A percentile compares a stretch with the other conserved stretches of the same genome.
Evolutionary conservation across 73 alveolate genomes (phyloP).

Genomic region (Paramecium bursaria): DNA sequence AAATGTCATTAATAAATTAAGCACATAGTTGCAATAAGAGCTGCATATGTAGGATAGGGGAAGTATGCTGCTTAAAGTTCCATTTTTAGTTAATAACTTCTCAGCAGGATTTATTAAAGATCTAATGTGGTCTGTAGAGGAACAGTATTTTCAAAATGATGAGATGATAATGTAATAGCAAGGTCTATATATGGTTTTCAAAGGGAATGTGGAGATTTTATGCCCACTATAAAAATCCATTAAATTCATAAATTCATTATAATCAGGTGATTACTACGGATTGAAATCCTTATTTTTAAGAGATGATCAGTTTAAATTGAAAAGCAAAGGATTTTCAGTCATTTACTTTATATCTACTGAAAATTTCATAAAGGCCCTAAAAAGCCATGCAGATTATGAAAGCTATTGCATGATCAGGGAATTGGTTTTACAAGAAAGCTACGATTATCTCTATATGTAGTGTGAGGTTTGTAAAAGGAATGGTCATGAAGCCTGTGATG

Average conservation of each 20-base stretch:
- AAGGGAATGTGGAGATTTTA: slow-evolving; percentile 18
- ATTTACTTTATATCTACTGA: slow-evolving; percentile 13
- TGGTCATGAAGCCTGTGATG: slow-evolving; percentile 30
- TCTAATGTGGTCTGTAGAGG: neutral
- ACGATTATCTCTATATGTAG: neutral
- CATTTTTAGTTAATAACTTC: slow-evolving; percentile 27
- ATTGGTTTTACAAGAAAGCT: neutral
- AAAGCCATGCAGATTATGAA: neutral
- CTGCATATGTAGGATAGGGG: slow-evolving; percentile 27
- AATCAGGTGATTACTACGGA: slow-evolving; percentile 12
- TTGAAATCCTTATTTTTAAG: neutral
- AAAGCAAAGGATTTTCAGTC: neutral
- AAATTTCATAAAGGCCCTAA: neutral
- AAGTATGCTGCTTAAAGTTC: neutral
- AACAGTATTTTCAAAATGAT: slow-evolving; percentile 14
- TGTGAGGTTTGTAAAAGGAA: slow-evolving; percentile 22
- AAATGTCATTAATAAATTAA: slow-evolving; percentile 1
- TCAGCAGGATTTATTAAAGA: slow-evolving; percentile 16
- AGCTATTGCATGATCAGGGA: slow-evolving; percentile 15
- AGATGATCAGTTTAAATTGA: neutral
- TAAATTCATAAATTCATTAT: neutral
- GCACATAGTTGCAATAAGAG: neutral
- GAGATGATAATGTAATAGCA: neutral
- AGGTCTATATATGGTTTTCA: slow-evolving; percentile 2
- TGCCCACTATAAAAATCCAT: neutral